Base-by-base conservation (phyloP, 2,329 filamentous ascomycete species). In the Akanthomyces dipterigenus region DNA sequence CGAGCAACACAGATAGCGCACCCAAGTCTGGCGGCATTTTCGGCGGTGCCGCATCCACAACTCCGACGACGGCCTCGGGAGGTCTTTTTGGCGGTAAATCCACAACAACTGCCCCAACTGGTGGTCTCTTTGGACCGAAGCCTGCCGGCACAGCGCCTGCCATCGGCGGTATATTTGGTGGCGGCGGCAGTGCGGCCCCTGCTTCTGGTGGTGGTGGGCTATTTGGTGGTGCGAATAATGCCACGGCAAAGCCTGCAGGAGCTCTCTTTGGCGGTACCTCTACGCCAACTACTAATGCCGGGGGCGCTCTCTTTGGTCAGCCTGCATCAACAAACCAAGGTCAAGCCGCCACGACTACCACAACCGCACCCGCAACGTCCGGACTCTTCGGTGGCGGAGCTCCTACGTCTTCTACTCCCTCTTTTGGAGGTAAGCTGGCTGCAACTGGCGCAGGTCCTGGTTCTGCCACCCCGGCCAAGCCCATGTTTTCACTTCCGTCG, bases 401-500 rank as follows among this genome's bases (percentile, higher is more conserved):
- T 14, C 14, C 49, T 12, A 34, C 60, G 8, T 28, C 60, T 20
- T 22, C 51, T 38, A 34, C 60, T 18, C 46, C 60, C 9, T 14
- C 28, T 20, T 76, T 75, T 63, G 76, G 71, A 62, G 66, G 57
- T 31, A 69, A 64, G 53, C 51, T 76, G 43, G 64, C 68, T 24
- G 64, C 66, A 8, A 63, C 71, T 34, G 64, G 71, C 8, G 63
- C 69, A n/a, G 62, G 69, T 31, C 65, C 69, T 24, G 63, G 70
- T 4, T 65, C 76, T 24, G 69, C 73, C 22, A 75, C 76, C 55
- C 71, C 74, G 26, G 72, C 73, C n/a, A 83, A 83, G 69, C 77
- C 80, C 18, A 63, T 75, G 58, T 78, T 82, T 60, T 66, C 71
- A n/a, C 67, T 82, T 38, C 73, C 75, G 59, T 84, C 82, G 20